A percentile compares a stretch with the other conserved stretches of the same genome.
Conservation (phyloP, 805 yeast genomes). For the Cyberlindnera japonica region DNA sequence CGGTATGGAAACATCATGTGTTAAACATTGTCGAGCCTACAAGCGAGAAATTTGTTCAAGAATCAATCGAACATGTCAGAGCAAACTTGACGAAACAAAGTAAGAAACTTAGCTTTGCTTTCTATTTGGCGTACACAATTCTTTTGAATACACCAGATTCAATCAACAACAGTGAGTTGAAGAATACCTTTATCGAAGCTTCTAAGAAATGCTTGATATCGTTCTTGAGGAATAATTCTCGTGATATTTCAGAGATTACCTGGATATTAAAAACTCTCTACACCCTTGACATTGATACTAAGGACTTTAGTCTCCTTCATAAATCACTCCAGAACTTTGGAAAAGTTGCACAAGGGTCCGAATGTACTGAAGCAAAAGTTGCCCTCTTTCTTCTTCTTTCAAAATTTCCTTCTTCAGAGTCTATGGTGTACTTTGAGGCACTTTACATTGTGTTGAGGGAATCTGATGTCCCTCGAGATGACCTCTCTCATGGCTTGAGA, state of each 20-base stretch:
- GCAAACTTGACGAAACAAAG: slow-evolving; percentile 12
- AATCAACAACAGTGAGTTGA: slow-evolving; percentile 1
- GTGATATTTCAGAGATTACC: slow-evolving; percentile 7
- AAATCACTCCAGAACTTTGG: slow-evolving; percentile 15
- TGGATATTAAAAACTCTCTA: slow-evolving; percentile 35
- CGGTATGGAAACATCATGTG: slow-evolving; percentile 39
- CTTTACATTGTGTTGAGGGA: slow-evolving; percentile 34
- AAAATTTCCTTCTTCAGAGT: slow-evolving; percentile 17
- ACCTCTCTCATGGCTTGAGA: slow-evolving; percentile 24
- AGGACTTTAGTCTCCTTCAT: slow-evolving; percentile 11
- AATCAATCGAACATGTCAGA: slow-evolving; percentile 16
- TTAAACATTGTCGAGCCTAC: slow-evolving; percentile 34
- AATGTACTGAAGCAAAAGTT: slow-evolving; percentile 18
- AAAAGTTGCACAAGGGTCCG: slow-evolving; percentile 8
- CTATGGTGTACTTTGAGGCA: slow-evolving; percentile 30
- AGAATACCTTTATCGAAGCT: slow-evolving; percentile 9
- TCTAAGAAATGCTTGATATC: slow-evolving; percentile 9
- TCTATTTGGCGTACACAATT: slow-evolving; percentile 18
- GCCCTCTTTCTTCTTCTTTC: slow-evolving; percentile 30
- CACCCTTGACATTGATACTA: slow-evolving; percentile 12
- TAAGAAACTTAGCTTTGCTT: slow-evolving; percentile 11
- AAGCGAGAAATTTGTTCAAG: slow-evolving; percentile 26
- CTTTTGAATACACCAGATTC: slow-evolving; percentile 4
- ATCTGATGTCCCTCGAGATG: slow-evolving; percentile 14
- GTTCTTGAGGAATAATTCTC: neutral